Evolutionary conservation across 257 asterid species (phyloP), one percentile per base, ranked within the genome.

Genomic region (Capsicum pubescens): DNA sequence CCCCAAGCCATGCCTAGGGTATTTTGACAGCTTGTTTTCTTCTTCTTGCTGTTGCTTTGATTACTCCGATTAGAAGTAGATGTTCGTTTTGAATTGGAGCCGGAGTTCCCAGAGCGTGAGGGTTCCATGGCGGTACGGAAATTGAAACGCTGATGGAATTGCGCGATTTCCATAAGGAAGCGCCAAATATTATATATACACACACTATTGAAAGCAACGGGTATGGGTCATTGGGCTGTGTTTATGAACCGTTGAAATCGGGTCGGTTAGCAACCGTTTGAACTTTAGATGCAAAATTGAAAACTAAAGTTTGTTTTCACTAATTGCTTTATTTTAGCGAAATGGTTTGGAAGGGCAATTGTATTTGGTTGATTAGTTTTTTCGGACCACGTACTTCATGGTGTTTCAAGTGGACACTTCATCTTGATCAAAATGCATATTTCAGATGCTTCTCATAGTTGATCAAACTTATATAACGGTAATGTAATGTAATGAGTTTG

Each of bases 1-100:
- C 98, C 98, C 98, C 99, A 96, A 80, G 97, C 93, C 97, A 92
- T 88, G 63, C 98, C 98, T 39, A 92, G 93, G 88, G 97, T 91
- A 83, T 90, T 94, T 90, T 92, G 97, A 74, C 86, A 83, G 36
- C 86, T 83, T 36, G 87, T 83, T 84, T 79, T 91, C 90, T 61
- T 92, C 95, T 88, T 92, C 91, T 88, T 94, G 74, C 84, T 94
- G 19, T 85, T 84, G 57, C 46, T 86, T 19, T 84, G 85, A 46
- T 87, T 86, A 32, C 91, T 72, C 14, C 88, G 86, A 84, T 2
- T 71, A 9, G 97, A 87, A 67, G 86, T 89, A 68, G 89, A 69
- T 84, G 91, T 90, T 82, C 97, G 88, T 26, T 92, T 93, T 48
- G 95, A 89, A 78, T 87, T 91, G 42, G 95, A 90, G 10, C 64